Conservation (phyloP, 768 basidiomycete species). For the Coprinopsis sp. region DNA sequence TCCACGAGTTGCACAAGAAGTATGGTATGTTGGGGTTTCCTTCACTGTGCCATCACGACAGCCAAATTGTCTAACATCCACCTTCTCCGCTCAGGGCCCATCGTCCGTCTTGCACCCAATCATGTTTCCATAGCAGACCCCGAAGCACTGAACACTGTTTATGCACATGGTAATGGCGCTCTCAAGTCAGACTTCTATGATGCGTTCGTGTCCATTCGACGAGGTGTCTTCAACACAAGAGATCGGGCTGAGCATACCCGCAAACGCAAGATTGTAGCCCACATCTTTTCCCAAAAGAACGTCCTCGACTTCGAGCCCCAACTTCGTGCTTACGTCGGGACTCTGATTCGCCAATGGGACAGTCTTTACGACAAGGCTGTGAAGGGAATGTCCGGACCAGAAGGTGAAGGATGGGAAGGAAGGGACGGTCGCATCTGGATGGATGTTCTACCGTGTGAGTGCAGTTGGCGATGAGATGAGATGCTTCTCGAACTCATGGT, state of each 20-base stretch:
- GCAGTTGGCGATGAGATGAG: no score
- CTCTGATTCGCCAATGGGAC: slow-evolving; percentile 74
- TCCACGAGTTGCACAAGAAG: slow-evolving; percentile 70
- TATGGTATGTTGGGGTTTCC: slow-evolving; percentile 57
- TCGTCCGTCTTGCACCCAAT: slow-evolving; percentile 72
- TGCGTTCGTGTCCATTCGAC: slow-evolving; percentile 69
- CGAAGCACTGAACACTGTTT: slow-evolving; percentile 67
- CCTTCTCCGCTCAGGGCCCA: no score
- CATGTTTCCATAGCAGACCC: slow-evolving; percentile 77
- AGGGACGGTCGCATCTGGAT: slow-evolving; percentile 63
- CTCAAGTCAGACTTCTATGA: slow-evolving; percentile 78
- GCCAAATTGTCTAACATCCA: no score
- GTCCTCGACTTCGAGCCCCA: slow-evolving; percentile 86
- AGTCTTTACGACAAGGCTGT: slow-evolving; percentile 50
- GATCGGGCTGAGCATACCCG: slow-evolving; percentile 75
- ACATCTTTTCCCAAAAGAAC: slow-evolving; percentile 80
- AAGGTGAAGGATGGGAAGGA: slow-evolving; percentile 67
- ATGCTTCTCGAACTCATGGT: no score
- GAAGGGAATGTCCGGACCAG: slow-evolving; percentile 51
- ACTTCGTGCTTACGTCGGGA: slow-evolving; percentile 53
- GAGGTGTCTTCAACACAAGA: slow-evolving; percentile 76
- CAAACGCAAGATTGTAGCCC: slow-evolving; percentile 87
- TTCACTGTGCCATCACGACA: no score
- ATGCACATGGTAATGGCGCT: slow-evolving; percentile 81
- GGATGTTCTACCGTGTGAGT: slow-evolving; percentile 68